Evolutionary conservation across 495 filamentous ascomycete species (phyloP), one percentile per base, ranked within the genome.

Genomic region (Cladorrhinum samala): DNA sequence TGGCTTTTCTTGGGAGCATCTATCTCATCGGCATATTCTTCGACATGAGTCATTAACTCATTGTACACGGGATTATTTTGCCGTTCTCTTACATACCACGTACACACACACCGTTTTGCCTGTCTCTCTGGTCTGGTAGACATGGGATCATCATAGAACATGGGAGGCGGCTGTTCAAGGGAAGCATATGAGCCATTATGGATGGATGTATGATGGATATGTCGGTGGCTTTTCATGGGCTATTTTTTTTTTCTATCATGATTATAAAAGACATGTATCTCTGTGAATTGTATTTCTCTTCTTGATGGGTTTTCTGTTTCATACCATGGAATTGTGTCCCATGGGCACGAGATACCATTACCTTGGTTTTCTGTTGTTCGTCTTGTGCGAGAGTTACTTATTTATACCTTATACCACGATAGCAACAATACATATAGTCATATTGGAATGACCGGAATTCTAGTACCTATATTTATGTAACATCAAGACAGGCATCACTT

Each of bases 371-470:
- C n/a, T n/a, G n/a, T n/a, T n/a, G n/a, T n/a, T n/a, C n/a, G n/a
- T n/a, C n/a, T n/a, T n/a, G n/a, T n/a, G n/a, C n/a, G n/a, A n/a
- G n/a, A n/a, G n/a, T n/a, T 33, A 6, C 27, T 33, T 33, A 57
- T 53, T 53, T 45, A 44, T 44, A 18, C 13, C 44, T 21, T 45
- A 46, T 53, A 48, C 57, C 52, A 48, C 57, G 48, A 55, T 51
- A 47, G 45, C 19, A 33, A 33, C 21, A n/a, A 47, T 8, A 47
- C 30, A 23, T 17, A 33, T 33, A n/a, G 27, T 33, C 27, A 33
- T 33, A 6, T 33, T 33, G 11, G 6, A 33, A 33, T 5, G 27
- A 11, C 6, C n/a, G n/a, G n/a, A n/a, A n/a, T n/a, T n/a, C n/a
- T n/a, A n/a, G n/a, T n/a, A n/a, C n/a, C n/a, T n/a, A n/a, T n/a